These are phyloP conservation scores for Boechera divaricarpa DNA, from an alignment of 345 rosid species.

Conservation along the genomic window DNA sequence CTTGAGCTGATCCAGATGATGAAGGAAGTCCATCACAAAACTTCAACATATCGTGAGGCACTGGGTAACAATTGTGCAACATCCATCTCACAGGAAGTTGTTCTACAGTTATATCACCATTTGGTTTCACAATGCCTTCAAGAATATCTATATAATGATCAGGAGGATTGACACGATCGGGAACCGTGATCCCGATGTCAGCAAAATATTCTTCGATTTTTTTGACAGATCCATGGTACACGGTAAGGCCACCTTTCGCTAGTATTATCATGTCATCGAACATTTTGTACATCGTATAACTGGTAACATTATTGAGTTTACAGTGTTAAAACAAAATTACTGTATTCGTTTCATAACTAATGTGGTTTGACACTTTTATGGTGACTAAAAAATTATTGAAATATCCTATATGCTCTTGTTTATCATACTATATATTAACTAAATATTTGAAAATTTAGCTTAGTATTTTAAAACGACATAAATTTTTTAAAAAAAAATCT, in stretches of 20 bases:
- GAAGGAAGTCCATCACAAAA: conserved; percentile 54
- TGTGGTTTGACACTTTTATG: too few relatives aligned
- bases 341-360: not conserved
- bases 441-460: too few relatives aligned
- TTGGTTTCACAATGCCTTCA: conserved; percentile 76
- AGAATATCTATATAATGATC: conserved; percentile 87
- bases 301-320: conserved; percentile 35
- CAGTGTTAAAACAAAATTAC: not conserved
- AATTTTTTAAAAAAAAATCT: too few relatives aligned
- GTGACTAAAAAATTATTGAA: too few relatives aligned
- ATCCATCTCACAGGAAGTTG: conserved; percentile 92
- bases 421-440: too few relatives aligned
- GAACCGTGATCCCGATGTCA: conserved; percentile 70
- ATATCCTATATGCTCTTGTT: too few relatives aligned
- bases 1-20: conserved; percentile 42
- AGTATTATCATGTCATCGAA: conserved; percentile 89
- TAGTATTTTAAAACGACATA: too few relatives aligned
- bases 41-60: conserved; percentile 82
- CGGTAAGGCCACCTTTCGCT: conserved; percentile 86
- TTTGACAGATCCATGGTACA: conserved; percentile 79
- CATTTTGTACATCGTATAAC: conserved; percentile 84
- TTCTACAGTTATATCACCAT: conserved; percentile 54
- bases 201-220: conserved; percentile 86
- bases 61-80: conserved; percentile 80
- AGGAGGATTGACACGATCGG: conserved; percentile 87